Base-by-base conservation (phyloP, 768 basidiomycete genomes). In the Lentinula lateritia region DNA sequence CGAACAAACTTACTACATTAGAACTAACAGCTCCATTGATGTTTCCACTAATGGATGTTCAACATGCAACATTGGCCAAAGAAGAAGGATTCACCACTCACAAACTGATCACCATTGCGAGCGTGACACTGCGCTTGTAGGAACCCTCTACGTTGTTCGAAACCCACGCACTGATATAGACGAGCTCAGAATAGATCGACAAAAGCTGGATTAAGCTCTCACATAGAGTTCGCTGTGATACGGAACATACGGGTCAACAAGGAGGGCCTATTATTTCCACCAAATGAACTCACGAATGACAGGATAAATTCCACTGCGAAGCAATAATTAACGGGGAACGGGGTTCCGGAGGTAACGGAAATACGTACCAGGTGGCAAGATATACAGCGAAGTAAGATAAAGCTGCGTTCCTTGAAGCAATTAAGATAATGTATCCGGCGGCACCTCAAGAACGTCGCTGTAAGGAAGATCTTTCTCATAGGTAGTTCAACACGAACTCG, bases 11-110 rank as follows among this genome's bases (percentile, higher is more conserved):
- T 71, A 86, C 86, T 39, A 92, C 82, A 66, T 90, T 90, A 16
- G 87, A 89, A 68, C 83, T 85, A 45, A 92, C 83, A n/a, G 86
- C 88, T 18, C 88, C 89, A 67, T 89, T 88, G 55, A 90, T 74
- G 69, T 90, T 90, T 7, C 88, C 88, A 64, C 86, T 88, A 60
- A 34, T 59, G 18, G 45, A 23, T 43, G 45, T 38, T 10, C 13
- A 10, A 9, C 10, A 16, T 34, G 7, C 13, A 35, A 43, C 48
- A 15, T 38, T 16, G 53, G 55, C 50, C 0, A 35, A 58, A 16
- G 42, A 7, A 52, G 52, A 58, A 9, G 5, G 2, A 23, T 20
- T 10, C 18, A 34, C n/a, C 32, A 70, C 83, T 66, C 61, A 85
- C 84, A 83, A 82, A 66, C 82, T 79, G 64, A 89, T 87, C 3